Base-by-base conservation (phyloP, 1,284 basidiomycete species). In the Cryptococcus sp. region DNA sequence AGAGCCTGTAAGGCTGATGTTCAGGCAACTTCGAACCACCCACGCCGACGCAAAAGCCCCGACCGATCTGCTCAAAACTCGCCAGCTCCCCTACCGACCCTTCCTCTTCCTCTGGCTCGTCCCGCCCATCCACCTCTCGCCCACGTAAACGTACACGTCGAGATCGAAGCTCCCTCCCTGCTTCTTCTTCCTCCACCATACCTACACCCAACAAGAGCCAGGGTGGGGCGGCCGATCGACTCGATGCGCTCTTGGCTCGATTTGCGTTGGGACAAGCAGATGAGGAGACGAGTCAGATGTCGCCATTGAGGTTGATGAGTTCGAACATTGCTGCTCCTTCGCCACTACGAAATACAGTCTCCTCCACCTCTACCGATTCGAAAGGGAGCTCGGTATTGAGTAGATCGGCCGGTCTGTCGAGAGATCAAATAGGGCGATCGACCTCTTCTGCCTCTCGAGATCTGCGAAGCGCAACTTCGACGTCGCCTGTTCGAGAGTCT, bases 41-140 rank as follows among this genome's bases (percentile, higher is more conserved):
- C n/a, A 53, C 52, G 14, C 57, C 58, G 10, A 59, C 60, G 1
- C 60, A 62, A 31, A 51, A 53, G 41, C 56, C 60, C n/a, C 45
- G 56, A 32, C 56, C 60, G 0, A 53, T 58, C 14, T 54, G 53
- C 31, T 53, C 57, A n/a, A 44, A 43, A 1, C 43, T 58, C 21
- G 52, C 54, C 19, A 43, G 45, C 23, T 56, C 57, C 3, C 49
- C 53, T 10, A 43, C 47, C 12, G 36, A 48, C 11, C 21, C 32
- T 23, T 25, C 47, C 26, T 32, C 45, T 7, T 48, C 45, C 25
- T 49, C 45, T 26, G n/a, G 12, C 6, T 31, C 32, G 7, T 43
- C 40, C 23, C 16, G 35, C 14, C 6, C 16, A 23, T 43, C 34
- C 12, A 33, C 34, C 21, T 3, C 23, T 4, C 54, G 47, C 14